These are phyloP conservation scores for Fusarium heterosporum DNA, from an alignment of 2,329 filamentous ascomycete species.

Conservation along the genomic window DNA sequence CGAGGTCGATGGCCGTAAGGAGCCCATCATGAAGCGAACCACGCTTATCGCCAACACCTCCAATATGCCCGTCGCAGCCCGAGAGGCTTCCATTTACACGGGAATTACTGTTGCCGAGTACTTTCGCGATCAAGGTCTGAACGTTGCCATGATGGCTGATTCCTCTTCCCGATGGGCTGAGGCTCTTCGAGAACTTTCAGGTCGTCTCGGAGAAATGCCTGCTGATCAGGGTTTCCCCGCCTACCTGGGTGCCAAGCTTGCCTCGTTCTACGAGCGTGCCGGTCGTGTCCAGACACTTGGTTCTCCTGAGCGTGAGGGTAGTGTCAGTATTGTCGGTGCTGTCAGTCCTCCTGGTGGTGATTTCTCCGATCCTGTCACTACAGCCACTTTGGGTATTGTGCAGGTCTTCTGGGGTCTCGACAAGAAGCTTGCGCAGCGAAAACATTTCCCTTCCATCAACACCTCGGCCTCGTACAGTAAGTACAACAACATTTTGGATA, in stretches of 20 bases:
- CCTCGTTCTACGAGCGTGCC: slow-evolving; percentile 99
- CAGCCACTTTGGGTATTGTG: slow-evolving; percentile 92
- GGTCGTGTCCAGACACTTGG: slow-evolving; percentile 88
- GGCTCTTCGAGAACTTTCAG: slow-evolving; percentile 97
- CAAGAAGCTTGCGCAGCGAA: slow-evolving; percentile 98
- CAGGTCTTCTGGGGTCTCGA: slow-evolving; percentile 99
- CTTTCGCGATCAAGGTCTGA: slow-evolving; percentile 95
- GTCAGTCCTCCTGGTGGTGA: slow-evolving; percentile 98
- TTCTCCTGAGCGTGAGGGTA: slow-evolving; percentile 87
- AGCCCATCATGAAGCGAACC: slow-evolving; percentile 99
- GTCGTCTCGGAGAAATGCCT: slow-evolving; percentile 99
- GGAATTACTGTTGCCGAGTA: slow-evolving; percentile 96
- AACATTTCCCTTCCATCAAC: slow-evolving; percentile 99
- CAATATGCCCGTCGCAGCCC: slow-evolving; percentile 99
- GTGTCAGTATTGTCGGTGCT: slow-evolving; percentile 96
- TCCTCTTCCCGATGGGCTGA: slow-evolving; percentile 98
- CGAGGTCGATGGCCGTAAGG: slow-evolving; percentile 90
- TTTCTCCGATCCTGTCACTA: slow-evolving; percentile 98
- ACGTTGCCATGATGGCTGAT: slow-evolving; percentile 99
- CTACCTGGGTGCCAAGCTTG: slow-evolving; percentile 95
- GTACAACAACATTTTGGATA: slow-evolving; percentile 89
- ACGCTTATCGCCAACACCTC: slow-evolving; percentile 98
- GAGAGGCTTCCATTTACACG: slow-evolving; percentile 99
- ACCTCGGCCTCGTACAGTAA: slow-evolving; percentile 95
- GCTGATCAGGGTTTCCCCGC: slow-evolving; percentile 99